These are phyloP conservation scores for Tubosaeta sp. DNA, from an alignment of 768 basidiomycete species.

Conservation along the genomic window DNA sequence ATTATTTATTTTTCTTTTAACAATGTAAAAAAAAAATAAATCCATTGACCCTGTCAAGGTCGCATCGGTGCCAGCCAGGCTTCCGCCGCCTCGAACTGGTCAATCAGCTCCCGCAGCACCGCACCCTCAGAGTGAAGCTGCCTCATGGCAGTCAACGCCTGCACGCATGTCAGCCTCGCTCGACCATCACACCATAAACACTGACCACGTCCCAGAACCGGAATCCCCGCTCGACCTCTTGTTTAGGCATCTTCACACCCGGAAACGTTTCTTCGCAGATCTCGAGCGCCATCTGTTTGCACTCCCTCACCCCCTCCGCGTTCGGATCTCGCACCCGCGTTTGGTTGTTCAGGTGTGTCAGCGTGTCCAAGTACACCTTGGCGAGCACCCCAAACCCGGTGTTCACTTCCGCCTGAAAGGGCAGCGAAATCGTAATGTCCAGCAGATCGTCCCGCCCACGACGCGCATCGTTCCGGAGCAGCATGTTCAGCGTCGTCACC, in stretches of 20 bases:
- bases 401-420: constrained; percentile 95
- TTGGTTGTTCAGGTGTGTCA: constrained; percentile 82
- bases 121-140: constrained; percentile 80
- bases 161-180: constrained; percentile 28
- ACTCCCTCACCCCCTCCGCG: constrained; percentile 74
- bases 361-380: constrained; percentile 93
- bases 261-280: constrained; percentile 94
- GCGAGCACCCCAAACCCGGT: constrained; percentile 97
- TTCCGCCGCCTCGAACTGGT: constrained; percentile 95
- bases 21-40: background rate
- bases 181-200: constrained; percentile 18
- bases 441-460: constrained; percentile 85
- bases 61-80: constrained; percentile 91
- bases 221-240: constrained; percentile 94
- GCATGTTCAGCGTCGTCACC: constrained; percentile 88
- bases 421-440: constrained; percentile 87
- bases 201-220: constrained; percentile 98
- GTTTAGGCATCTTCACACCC: constrained; percentile 81
- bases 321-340: constrained; percentile 73
- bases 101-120: constrained; percentile 82
- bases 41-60: constrained; percentile 43
- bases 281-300: constrained; percentile 82
- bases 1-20: no score
- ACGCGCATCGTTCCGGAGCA: constrained; percentile 84
- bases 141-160: constrained; percentile 87